Conservation (phyloP, 129 eudicot species). For the Heracleum sosnowskyi region DNA sequence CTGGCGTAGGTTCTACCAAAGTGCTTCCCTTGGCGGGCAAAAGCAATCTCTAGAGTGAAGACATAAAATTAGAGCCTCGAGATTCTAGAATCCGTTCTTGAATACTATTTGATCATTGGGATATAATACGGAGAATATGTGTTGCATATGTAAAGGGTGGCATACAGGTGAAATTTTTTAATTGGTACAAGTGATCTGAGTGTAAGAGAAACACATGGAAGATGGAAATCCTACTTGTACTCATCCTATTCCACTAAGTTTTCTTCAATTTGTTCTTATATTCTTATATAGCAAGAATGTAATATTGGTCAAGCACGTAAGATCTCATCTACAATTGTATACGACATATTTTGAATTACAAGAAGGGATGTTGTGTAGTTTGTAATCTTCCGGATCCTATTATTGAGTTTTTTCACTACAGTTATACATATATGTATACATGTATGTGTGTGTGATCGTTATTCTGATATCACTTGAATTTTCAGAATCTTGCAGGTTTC, state of each 20-base stretch:
- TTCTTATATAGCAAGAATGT: neutral
- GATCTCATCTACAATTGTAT: neutral
- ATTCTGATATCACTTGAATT: neutral
- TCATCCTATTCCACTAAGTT: neutral
- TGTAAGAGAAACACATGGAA: neutral
- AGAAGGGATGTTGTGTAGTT: neutral
- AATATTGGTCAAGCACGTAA: neutral
- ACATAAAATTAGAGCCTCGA: neutral
- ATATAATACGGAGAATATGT: neutral
- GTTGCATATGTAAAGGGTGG: neutral
- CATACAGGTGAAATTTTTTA: neutral
- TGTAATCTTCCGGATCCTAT: neutral
- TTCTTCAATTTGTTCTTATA: neutral
- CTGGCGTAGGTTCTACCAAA: neutral
- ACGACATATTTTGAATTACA: neutral
- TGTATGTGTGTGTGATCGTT: neutral
- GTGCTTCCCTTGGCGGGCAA: neutral
- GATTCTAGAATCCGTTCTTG: neutral
- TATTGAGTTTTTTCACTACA: neutral
- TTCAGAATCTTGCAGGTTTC: slow-evolving; percentile 88
- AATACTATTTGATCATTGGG: neutral
- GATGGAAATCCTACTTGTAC: neutral
- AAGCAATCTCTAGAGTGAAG: neutral
- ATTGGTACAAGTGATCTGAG: neutral
- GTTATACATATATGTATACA: no score